Evolutionary conservation across 345 rosid species (phyloP), one percentile per base, ranked within the genome.

Genomic region (Bretschneidera sinensis): DNA sequence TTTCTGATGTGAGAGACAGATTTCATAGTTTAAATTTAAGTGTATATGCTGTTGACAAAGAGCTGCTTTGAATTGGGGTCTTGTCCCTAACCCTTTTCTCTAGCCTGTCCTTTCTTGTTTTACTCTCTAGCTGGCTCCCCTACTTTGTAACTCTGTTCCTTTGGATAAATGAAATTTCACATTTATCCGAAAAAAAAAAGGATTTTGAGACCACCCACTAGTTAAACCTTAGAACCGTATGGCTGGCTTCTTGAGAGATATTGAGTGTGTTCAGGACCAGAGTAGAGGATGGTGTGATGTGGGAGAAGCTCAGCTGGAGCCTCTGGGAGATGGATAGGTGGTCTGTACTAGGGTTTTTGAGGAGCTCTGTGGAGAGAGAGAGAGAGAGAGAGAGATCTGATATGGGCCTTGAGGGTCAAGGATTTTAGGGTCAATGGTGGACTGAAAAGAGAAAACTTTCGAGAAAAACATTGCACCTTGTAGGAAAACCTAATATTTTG

Each of bases 191-290:
- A n/a, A n/a, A n/a, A n/a, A n/a, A n/a, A n/a, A n/a, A 59, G 3
- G 73, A 34, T 62, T 50, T 72, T 2, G 74, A 77, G 24, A 66
- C 66, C 8, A 90, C 67, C 99, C 97, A 94, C 8, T 81, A 75
- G 66, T 85, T 75, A 33, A 94, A 83, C 20, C 92, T 92, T 34
- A 94, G 48, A 17, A 78, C 83, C 0, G 84, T 65, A 21, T 97
- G 95, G 20, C 97, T 96, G 24, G 97, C 96, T 45, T 82, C 91
- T 0, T 85, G 81, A 13, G 95, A 78, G 54, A 88, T 72, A 60
- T 78, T 83, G 48, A 90, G 95, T 0, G 92, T 78, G 18, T 82
- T 71, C n/a, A 58, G 73, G 58, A 94, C 74, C 57, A 91, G 59
- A 17, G 77, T 59, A 17, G 89, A 78, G 21, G 83, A 76, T 0